Base-by-base conservation (phyloP, 371 early-diverging fungal genomes). In the Nematocida minor region DNA sequence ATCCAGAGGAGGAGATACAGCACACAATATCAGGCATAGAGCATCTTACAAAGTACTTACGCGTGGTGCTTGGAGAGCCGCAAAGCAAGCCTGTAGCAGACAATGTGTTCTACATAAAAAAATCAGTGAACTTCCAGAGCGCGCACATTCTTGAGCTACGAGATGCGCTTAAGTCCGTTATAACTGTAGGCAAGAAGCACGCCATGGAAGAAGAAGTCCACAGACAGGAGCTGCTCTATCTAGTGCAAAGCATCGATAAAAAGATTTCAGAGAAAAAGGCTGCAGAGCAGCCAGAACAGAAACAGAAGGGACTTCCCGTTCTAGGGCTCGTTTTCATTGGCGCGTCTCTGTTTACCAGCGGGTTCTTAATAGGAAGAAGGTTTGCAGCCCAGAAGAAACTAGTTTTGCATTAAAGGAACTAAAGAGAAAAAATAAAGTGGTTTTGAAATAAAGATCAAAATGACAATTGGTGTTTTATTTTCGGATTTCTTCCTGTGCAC, bases 61-160 rank as follows among this genome's bases (percentile, higher is more conserved):
- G 78, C 34, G n/a, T 74, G 27, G 81, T 83, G 0, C 36, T 86
- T 9, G 84, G 86, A 0, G 71, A 77, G 36, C 74, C 82, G n/a
- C 54, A 67, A 22, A 54, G 60, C 2, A 57, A 71, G 46, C 66
- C 70, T 11, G 57, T 85, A 22, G 54, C 67, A 34, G 57, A 83
- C 29, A 67, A 53, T 42, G 47, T 80, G 7, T 34, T 64, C 14
- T 64, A 81, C 36, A 47, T 81, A 7, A 66, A 68, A 36, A 77
- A 83, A 29, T 44, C 69, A 4, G 49, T 82, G 2, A 79, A 80
- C 27, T 55, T 46, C 54, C 51, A 74, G 44, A 49, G n/a, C 36
- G 79, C 78, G 1, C 80, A 82, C 41, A 55, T 80, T 4, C 38
- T 79, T 6, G 67, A 83, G 55, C 9, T 79, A 2, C 41, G 60